These are phyloP conservation scores for Ocimum tenuiflorum DNA, from an alignment of 257 asterid genomes.

Conservation along the genomic window DNA sequence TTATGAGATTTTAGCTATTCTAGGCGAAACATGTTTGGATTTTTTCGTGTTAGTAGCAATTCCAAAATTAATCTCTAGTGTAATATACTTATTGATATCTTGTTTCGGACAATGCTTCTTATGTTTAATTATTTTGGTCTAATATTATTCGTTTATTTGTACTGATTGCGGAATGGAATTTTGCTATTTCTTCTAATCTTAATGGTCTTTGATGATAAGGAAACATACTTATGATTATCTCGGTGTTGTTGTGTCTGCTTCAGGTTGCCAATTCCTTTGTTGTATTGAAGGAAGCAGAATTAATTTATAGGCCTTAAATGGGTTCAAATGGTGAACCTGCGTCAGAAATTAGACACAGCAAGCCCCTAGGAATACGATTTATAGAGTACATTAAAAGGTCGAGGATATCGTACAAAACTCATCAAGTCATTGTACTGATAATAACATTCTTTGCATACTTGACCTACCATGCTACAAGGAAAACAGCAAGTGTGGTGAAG, in stretches of 20 bases:
- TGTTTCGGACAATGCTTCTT: neutral
- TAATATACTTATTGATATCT: neutral
- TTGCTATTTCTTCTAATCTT: neutral
- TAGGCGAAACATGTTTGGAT: neutral
- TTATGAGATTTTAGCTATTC: neutral
- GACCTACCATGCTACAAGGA: conserved; percentile 78
- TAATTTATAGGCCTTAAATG: conserved; percentile 28
- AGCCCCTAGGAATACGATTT: conserved; percentile 61
- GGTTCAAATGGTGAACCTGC: conserved; percentile 43
- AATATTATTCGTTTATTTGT: neutral
- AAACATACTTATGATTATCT: neutral
- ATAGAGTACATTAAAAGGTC: conserved; percentile 51
- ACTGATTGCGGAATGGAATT: neutral
- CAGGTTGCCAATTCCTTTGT: conserved; percentile 26
- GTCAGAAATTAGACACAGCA: conserved; percentile 26
- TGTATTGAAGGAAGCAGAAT: neutral
- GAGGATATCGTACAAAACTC: conserved; percentile 57
- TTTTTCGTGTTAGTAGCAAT: neutral
- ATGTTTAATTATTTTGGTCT: neutral
- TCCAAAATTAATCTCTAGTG: neutral
- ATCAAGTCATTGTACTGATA: conserved; percentile 69
- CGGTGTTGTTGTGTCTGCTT: neutral
- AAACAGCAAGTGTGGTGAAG: conserved; percentile 87
- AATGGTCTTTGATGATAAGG: neutral
- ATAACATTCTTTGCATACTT: conserved; percentile 80